These are phyloP conservation scores for Kwoniella newhampshirensis DNA, from an alignment of 768 basidiomycete species.

Conservation along the genomic window DNA sequence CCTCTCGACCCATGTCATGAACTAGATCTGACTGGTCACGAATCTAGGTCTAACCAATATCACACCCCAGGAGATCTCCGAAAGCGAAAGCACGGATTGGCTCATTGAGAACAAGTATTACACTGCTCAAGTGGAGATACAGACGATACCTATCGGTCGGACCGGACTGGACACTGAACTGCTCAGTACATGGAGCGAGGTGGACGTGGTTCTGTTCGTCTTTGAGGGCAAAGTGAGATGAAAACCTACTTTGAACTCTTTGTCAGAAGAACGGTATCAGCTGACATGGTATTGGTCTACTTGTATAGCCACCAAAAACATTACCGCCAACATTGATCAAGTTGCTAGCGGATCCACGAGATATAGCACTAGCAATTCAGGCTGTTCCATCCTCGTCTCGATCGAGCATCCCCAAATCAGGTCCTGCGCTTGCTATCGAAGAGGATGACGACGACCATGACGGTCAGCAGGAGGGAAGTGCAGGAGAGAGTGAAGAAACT, in stretches of 20 bases:
- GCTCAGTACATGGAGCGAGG: conserved; percentile 2
- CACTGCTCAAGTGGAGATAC: conserved; percentile 32
- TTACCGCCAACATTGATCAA: conserved; percentile 27
- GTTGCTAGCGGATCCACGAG: conserved; percentile 25
- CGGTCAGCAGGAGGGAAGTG: background rate
- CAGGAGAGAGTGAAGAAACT: background rate
- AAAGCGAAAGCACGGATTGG: conserved; percentile 19
- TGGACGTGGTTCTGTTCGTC: conserved; percentile 33
- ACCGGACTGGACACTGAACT: conserved; percentile 10
- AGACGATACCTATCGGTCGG: conserved; percentile 1
- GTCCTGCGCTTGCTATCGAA: conserved; percentile 27
- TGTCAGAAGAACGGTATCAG: background rate
- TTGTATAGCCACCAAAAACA: conserved; percentile 18
- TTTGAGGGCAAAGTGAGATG: conserved; percentile 28
- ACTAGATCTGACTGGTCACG: background rate
- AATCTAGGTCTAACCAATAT: background rate
- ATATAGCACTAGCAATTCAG: conserved; percentile 38
- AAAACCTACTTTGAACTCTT: background rate
- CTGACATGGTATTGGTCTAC: background rate
- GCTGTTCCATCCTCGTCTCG: background rate
- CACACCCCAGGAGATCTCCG: background rate
- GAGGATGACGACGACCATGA: conserved; percentile 15
- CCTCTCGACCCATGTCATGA: background rate
- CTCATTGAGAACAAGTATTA: conserved; percentile 50
- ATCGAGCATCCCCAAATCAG: background rate